A percentile compares a stretch with the other conserved stretches of the same genome.
Conservation (phyloP, 2,329 filamentous ascomycete genomes). For the Cercospora beticola region DNA sequence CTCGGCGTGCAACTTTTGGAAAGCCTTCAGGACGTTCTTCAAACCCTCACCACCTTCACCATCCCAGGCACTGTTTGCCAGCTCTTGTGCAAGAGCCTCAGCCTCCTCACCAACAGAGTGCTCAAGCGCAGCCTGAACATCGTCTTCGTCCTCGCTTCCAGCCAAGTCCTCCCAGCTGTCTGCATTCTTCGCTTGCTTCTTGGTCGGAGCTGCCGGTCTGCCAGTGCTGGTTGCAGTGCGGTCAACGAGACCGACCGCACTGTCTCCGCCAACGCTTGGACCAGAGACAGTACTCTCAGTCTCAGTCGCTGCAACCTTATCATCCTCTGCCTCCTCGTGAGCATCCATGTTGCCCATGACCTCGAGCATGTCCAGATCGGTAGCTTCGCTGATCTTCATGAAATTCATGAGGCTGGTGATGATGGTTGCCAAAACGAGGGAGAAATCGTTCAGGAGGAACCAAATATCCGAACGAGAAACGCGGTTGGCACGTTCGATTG, state of each 20-base stretch:
- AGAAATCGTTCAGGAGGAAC: constrained; percentile 69
- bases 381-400: constrained; percentile 50
- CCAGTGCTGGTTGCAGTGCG: constrained; percentile 30
- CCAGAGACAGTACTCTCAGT: constrained; percentile 28
- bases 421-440: constrained; percentile 67
- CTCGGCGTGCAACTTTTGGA: constrained; percentile 56
- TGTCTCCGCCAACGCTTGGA: constrained; percentile 21
- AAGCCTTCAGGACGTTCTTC: constrained; percentile 59
- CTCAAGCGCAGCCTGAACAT: constrained; percentile 29
- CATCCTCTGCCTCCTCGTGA: constrained; percentile 48
- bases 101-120: constrained; percentile 27
- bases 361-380: constrained; percentile 53
- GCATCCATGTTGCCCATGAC: constrained; percentile 54
- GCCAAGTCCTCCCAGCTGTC: constrained; percentile 45
- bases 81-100: constrained; percentile 28
- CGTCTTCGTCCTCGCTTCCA: constrained; percentile 40
- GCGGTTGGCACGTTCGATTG: constrained; percentile 63
- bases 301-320: constrained; percentile 40
- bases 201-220: constrained; percentile 27
- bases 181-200: constrained; percentile 44
- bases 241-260: constrained; percentile 32
- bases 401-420: constrained; percentile 63
- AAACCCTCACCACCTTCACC: constrained; percentile 50
- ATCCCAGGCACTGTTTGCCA: constrained; percentile 38
- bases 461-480: constrained; percentile 68